Percentiles rank a stretch among this genome's conserved stretches.
phyloP scores from a whole-genome alignment of 2,329 filamentous ascomycete genomes.

The Colletotrichum truncatum region DNA sequence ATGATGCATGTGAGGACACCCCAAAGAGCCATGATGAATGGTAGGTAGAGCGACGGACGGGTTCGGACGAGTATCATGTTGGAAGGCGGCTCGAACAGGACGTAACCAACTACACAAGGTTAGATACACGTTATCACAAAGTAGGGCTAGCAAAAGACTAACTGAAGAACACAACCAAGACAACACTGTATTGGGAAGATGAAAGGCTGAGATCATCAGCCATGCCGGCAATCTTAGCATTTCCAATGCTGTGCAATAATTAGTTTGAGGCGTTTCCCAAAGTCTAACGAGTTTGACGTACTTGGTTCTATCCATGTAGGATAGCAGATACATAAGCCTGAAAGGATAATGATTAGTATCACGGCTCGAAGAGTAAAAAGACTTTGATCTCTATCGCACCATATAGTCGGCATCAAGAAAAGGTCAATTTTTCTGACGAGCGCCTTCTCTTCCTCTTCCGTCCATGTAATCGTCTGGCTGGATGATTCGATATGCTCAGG shows the following conservation, averaged over 20 bases:
- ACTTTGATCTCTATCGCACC: constrained; percentile 38
- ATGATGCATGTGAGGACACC: constrained; percentile 37
- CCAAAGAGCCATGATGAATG: constrained; percentile 29
- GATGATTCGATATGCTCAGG: constrained; percentile 7
- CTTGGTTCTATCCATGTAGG: constrained; percentile 64
- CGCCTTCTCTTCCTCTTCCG: constrained; percentile 40
- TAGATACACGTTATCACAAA: neutral
- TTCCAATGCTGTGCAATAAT: constrained; percentile 48
- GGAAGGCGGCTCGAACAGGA: constrained; percentile 39
- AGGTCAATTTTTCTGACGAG: constrained; percentile 51
- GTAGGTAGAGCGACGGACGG: constrained; percentile 10
- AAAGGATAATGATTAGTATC: no score
- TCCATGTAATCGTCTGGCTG: neutral
- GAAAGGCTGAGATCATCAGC: constrained; percentile 59
- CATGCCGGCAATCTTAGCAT: constrained; percentile 64
- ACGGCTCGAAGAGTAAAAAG: neutral
- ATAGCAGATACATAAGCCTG: constrained; percentile 66
- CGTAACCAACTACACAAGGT: constrained; percentile 31
- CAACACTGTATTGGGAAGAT: constrained; percentile 68
- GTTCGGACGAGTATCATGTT: constrained; percentile 26
- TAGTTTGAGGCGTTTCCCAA: no score
- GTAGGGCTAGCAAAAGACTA: no score
- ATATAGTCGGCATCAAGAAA: constrained; percentile 57
- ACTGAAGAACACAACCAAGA: constrained; percentile 69
- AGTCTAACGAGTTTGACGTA: neutral